Conservation (phyloP, 192 early-diverging fungal species). For the Borealophlyctis nickersoniae region DNA sequence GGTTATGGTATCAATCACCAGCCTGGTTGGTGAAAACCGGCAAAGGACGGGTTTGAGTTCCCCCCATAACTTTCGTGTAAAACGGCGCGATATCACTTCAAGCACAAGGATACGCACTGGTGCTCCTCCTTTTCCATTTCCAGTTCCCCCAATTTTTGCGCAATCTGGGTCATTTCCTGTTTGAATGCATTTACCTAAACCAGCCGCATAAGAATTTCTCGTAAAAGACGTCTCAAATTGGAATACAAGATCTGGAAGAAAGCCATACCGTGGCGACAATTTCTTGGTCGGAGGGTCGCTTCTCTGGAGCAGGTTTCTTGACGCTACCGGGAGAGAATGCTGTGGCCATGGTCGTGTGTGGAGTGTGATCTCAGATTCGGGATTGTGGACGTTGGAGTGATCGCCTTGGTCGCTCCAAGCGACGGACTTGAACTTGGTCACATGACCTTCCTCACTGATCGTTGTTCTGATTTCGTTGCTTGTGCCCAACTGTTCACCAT, state of each 20-base stretch:
- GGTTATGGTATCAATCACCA: slow-evolving; percentile 90
- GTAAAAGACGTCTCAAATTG: background rate
- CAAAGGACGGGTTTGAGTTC: background rate
- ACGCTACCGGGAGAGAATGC: background rate
- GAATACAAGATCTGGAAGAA: background rate
- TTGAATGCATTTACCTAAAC: slow-evolving; percentile 66
- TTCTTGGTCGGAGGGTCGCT: slow-evolving; percentile 61
- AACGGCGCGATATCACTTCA: background rate
- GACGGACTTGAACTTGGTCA: background rate
- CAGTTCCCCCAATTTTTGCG: slow-evolving; percentile 89
- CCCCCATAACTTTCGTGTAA: background rate
- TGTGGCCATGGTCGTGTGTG: background rate
- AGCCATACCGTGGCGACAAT: slow-evolving; percentile 25
- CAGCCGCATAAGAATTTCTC: background rate
- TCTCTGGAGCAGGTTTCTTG: slow-evolving; percentile 15
- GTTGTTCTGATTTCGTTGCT: too few relatives aligned
- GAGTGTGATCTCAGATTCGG: background rate
- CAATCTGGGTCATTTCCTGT: slow-evolving; percentile 78
- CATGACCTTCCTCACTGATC: background rate
- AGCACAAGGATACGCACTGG: slow-evolving; percentile 51
- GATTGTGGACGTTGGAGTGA: background rate
- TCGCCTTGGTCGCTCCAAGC: background rate
- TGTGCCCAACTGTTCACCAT: too few relatives aligned
- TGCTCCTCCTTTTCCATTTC: slow-evolving; percentile 93
- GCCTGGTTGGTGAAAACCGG: slow-evolving; percentile 34